Evolutionary conservation across 2,329 filamentous ascomycete genomes (phyloP), one percentile per base, ranked within the genome.

Genomic region (Fusarium palustre): DNA sequence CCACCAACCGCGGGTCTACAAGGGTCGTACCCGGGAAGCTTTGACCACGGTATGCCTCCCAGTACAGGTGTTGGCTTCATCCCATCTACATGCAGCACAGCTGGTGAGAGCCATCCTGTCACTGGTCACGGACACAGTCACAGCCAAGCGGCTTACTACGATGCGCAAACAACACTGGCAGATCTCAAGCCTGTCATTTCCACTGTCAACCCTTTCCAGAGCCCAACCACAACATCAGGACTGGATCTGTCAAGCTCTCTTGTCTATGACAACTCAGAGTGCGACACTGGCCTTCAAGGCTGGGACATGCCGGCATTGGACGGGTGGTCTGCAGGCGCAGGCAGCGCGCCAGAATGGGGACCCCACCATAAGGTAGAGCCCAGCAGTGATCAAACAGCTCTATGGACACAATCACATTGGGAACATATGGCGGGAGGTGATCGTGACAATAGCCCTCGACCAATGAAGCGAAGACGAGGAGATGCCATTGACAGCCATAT

Each of bases 1-100:
- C 87, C 87, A 5, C 86, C 85, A 7, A 86, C 84, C 3, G 86
- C 85, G 2, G 82, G 82, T 3, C 76, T 88, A 16, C 81, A 84
- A 25, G 80, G 80, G 38, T 81, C 82, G 0, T 86, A 85, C 69
- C 79, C 82, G 42, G 73, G 78, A 18, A 80, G 81, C 62, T 86
- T 86, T 72, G 83, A 85, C 50, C 74, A 78, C 49, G 70, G 60
- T 60, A 76, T 80, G 72, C 73, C 75, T 28, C 50, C 74, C 46
- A 65, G 69, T 25, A 73, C 73, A 31, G 74, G 74, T 30, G 75
- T 79, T 39, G 73, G 70, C 55, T 81, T 76, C 58, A 55, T 81
- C 55, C 71, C 78, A 9, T 61, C 75, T 8, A 65, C 70, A 11
- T 73, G 74, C 63, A 76, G 71, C 33, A 75, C 74, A 53, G 68